A percentile compares a stretch with the other conserved stretches of the same genome.
Evolutionary conservation across 371 early-diverging fungal genomes (phyloP).

Genomic region (Rhizopus sp.): DNA sequence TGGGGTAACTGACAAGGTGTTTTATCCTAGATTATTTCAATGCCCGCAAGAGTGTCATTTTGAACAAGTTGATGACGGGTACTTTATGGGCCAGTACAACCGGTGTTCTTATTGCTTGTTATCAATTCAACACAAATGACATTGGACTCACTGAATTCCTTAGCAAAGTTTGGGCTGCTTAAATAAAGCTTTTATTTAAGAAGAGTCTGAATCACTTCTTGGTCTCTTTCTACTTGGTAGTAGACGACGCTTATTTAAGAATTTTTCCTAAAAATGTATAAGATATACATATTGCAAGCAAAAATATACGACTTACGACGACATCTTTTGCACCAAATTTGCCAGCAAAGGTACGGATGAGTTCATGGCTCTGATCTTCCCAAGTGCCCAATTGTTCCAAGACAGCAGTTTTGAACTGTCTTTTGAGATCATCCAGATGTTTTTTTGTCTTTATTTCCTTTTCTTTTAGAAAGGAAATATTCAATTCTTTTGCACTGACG

Average conservation of each 20-base stretch:
- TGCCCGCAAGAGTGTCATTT: slow-evolving; percentile 62
- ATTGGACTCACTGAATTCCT: slow-evolving; percentile 91
- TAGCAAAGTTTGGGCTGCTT: slow-evolving; percentile 81
- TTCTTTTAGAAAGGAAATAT: slow-evolving; percentile 80
- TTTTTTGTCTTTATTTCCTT: slow-evolving; percentile 78
- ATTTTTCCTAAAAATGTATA: slow-evolving; percentile 18
- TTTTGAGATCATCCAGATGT: slow-evolving; percentile 65
- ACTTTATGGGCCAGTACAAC: slow-evolving; percentile 71
- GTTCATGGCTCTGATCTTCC: slow-evolving; percentile 75
- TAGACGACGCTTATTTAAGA: slow-evolving; percentile 28
- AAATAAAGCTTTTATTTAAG: slow-evolving; percentile 22
- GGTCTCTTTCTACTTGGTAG: slow-evolving; percentile 17
- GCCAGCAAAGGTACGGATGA: slow-evolving; percentile 68
- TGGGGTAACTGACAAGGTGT: slow-evolving; percentile 6
- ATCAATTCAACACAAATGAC: slow-evolving; percentile 93
- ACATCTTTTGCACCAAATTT: slow-evolving; percentile 64
- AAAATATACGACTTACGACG: slow-evolving; percentile 4
- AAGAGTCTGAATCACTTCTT: slow-evolving; percentile 18
- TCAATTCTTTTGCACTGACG: slow-evolving; percentile 82
- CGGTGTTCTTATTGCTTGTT: slow-evolving; percentile 81
- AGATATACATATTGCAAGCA: neutral
- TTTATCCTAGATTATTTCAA: slow-evolving; percentile 82
- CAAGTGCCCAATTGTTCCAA: slow-evolving; percentile 66
- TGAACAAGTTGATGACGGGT: slow-evolving; percentile 66
- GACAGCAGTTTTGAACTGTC: slow-evolving; percentile 50